phyloP scores from a whole-genome alignment of 192 early-diverging fungal species.

The Entomortierella lignicola region DNA sequence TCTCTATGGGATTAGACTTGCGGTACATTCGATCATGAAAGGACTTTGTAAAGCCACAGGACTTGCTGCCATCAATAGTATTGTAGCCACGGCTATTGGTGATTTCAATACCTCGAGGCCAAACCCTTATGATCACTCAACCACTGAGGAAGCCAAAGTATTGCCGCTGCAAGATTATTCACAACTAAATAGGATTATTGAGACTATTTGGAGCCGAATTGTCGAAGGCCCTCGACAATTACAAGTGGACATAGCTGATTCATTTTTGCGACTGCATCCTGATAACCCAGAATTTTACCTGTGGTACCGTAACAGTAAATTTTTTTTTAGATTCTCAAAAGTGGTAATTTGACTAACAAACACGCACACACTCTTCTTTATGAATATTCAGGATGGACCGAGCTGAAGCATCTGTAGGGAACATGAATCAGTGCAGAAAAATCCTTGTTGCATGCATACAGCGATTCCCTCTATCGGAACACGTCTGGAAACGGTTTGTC shows the following conservation, averaged over 20 bases:
- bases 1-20: background rate
- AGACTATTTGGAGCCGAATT: conserved; percentile 14
- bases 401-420: conserved; percentile 12
- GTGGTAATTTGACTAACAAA: too few species aligned
- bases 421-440: conserved; percentile 13
- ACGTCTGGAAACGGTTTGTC: conserved; percentile 54
- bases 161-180: conserved; percentile 17
- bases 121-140: conserved; percentile 29
- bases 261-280: conserved; percentile 17
- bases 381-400: conserved; percentile 13
- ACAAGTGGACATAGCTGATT: conserved; percentile 13
- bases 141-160: background rate
- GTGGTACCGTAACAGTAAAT: conserved; percentile 5
- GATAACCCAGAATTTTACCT: conserved; percentile 24
- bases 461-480: conserved; percentile 30
- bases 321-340: background rate
- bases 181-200: conserved; percentile 19
- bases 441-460: conserved; percentile 16
- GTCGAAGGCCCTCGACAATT: background rate
- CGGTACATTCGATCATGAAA: conserved; percentile 26
- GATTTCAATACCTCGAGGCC: background rate
- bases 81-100: conserved; percentile 1
- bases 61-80: background rate
- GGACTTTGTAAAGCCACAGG: conserved; percentile 1
- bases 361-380: background rate